Evolutionary conservation across 1,139 yeast genomes (phyloP), one percentile per base, ranked within the genome.

Genomic region (Candida pseudocylindracea): DNA sequence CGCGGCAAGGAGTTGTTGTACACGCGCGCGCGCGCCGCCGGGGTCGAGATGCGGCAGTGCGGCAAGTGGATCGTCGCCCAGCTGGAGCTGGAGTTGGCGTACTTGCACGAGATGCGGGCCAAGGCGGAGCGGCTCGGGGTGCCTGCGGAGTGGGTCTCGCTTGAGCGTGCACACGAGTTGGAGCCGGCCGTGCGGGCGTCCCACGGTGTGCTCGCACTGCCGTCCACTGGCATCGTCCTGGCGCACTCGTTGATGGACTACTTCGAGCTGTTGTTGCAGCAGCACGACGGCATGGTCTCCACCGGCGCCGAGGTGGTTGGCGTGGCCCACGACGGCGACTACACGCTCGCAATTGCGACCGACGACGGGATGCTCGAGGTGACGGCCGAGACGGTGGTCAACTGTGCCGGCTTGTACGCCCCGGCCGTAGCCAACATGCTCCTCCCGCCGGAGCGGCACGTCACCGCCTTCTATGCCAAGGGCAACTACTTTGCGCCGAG

Each of bases 41-140:
- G 49, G 28, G 75, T 79, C 8, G 67, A 63, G 28, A 51, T 72
- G 41, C 44, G 53, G 30, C 55, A 63, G 34, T 78, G 93, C 53
- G 95, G 94, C 7, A 83, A 83, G 46, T 76, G 93, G 83, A 54
- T 83, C 7, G 83, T 83, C 10, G 93, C 94, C 1, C 93, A 81
- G 47, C 58, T 60, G 35, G 80, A 70, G 11, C 42, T 40, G 1
- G 85, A 83, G 42, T 61, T 56, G 30, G 71, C 68, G 30, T 70
- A 67, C 41, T 54, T 81, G 30, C 62, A 67, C 30, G 48, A 53
- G 24, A 44, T 83, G 38, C 61, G 64, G 39, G 46, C 49, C n/a
- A 62, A 63, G 34, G 66, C 75, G 3, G 45, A 51, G 31, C 54
- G 61, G n/a, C 47, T 72, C 25, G 66, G 57, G 2, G 69, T 83